A percentile compares a stretch with the other conserved stretches of the same genome.
Conservation (phyloP, 345 rosid species). For the Linum tenue region DNA sequence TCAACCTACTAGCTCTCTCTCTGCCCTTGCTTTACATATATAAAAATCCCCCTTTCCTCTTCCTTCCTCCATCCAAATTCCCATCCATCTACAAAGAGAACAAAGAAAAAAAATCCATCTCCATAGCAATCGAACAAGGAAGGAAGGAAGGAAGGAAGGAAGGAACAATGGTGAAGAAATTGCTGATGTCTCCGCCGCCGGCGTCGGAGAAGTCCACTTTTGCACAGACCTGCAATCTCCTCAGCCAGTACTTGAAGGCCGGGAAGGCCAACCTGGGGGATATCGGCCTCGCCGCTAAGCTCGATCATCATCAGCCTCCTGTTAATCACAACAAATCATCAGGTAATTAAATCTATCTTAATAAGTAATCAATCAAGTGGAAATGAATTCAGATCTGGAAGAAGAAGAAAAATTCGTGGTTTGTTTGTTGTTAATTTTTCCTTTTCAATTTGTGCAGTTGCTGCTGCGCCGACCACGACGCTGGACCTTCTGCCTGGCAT, state of each 20-base stretch:
- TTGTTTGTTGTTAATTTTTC: neutral
- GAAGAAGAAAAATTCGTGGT: too few species aligned
- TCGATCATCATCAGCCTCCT: neutral
- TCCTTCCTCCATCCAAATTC: neutral
- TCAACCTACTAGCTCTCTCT: neutral
- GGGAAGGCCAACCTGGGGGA: conserved; percentile 40
- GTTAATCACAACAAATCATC: neutral
- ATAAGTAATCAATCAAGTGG: neutral
- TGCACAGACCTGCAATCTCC: conserved; percentile 45
- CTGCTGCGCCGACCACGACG: conserved; percentile 11
- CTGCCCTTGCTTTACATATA: neutral
- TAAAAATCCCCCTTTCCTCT: neutral
- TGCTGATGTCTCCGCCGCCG: conserved; percentile 12
- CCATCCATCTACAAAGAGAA: neutral
- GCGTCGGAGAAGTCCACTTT: conserved; percentile 41
- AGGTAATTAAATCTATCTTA: neutral
- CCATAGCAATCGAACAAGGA: conserved; percentile 7
- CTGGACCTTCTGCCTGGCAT: conserved; percentile 25
- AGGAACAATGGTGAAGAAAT: neutral
- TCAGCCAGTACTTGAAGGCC: conserved; percentile 56
- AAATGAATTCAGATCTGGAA: neutral
- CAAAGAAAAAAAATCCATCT: neutral
- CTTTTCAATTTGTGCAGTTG: conserved; percentile 25
- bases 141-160: too few species aligned
- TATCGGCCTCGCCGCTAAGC: conserved; percentile 18